Evolutionary conservation across 768 basidiomycete species (phyloP).

Genomic region (Boletus sp.): DNA sequence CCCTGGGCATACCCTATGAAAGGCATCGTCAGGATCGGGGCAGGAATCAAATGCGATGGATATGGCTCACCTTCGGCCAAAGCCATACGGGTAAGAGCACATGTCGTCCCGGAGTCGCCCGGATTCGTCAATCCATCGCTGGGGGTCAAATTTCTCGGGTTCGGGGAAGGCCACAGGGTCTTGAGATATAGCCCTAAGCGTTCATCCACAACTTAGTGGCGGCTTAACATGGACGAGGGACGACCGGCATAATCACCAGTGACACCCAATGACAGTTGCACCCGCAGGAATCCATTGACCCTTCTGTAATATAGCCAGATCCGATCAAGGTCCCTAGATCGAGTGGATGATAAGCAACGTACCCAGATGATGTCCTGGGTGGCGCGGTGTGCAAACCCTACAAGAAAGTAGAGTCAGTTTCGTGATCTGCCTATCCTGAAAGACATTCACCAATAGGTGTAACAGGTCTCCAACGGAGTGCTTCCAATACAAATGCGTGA

Average conservation of each 20-base stretch:
- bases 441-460: conserved; percentile 19
- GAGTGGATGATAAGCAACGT: background rate
- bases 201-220: background rate
- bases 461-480: conserved; percentile 35
- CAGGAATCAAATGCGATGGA: background rate
- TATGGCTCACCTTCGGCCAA: conserved; percentile 37
- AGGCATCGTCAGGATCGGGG: background rate
- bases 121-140: conserved; percentile 46
- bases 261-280: conserved; percentile 19
- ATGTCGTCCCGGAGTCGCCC: conserved; percentile 44
- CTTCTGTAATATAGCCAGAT: conserved; percentile 2
- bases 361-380: conserved; percentile 64
- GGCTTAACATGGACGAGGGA: background rate
- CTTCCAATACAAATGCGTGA: conserved; percentile 35
- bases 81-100: conserved; percentile 47
- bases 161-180: conserved; percentile 22
- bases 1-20: conserved; percentile 54
- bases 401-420: background rate
- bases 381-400: conserved; percentile 55
- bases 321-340: conserved; percentile 35
- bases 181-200: conserved; percentile 20
- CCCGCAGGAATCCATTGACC: conserved; percentile 23
- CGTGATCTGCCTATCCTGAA: background rate
- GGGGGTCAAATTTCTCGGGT: conserved; percentile 50
- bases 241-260: conserved; percentile 10